A percentile compares a stretch with the other conserved stretches of the same genome.
Conservation (phyloP, 805 yeast genomes). For the Yamadazyma nakazawae region DNA sequence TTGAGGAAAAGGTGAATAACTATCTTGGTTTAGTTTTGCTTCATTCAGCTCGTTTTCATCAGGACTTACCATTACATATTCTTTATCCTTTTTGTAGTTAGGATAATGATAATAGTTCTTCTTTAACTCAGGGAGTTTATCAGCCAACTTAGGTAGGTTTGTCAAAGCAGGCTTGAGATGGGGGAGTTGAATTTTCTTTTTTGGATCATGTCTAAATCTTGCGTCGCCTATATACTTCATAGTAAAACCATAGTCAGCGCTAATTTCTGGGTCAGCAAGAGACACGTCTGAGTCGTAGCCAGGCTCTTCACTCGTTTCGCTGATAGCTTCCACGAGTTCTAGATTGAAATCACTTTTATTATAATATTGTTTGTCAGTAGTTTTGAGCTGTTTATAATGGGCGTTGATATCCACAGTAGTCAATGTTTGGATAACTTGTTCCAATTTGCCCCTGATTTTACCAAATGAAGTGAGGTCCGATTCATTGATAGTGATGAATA, state of each 20-base stretch:
- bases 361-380: slow-evolving; percentile 17
- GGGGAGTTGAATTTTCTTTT: slow-evolving; percentile 43
- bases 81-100: slow-evolving; percentile 12
- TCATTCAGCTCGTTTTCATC: neutral
- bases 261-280: slow-evolving; percentile 49
- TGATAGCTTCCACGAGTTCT: slow-evolving; percentile 7
- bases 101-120: slow-evolving; percentile 32
- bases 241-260: slow-evolving; percentile 48
- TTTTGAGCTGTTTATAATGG: slow-evolving; percentile 20
- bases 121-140: slow-evolving; percentile 27
- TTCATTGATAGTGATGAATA: slow-evolving; percentile 56
- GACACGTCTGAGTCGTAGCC: slow-evolving; percentile 49
- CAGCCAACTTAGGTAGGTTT: slow-evolving; percentile 34
- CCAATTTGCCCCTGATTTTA: slow-evolving; percentile 54
- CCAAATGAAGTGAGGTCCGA: slow-evolving; percentile 58
- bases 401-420: slow-evolving; percentile 21
- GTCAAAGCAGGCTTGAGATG: slow-evolving; percentile 39
- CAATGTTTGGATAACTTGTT: slow-evolving; percentile 29
- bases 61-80: slow-evolving; percentile 5
- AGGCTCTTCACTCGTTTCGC: slow-evolving; percentile 19
- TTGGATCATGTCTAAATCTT: slow-evolving; percentile 15
- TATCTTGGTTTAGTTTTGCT: neutral
- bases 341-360: slow-evolving; percentile 26
- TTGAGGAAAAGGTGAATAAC: neutral
- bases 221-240: slow-evolving; percentile 30